These are phyloP conservation scores for Linnemannia elongata DNA, from an alignment of 192 early-diverging fungal genomes.

Conservation along the genomic window DNA sequence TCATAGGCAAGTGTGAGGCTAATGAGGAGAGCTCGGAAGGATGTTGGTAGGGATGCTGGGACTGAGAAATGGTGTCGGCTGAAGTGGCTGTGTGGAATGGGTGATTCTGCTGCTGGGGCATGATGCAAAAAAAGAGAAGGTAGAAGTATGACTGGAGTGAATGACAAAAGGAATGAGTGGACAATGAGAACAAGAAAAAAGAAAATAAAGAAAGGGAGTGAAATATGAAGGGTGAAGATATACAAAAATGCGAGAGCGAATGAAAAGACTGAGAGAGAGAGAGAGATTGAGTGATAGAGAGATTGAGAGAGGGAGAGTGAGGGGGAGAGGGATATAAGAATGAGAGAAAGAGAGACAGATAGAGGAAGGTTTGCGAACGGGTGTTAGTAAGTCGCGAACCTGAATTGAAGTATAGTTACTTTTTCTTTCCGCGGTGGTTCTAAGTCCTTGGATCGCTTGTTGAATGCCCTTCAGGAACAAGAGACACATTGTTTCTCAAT, in stretches of 20 bases:
- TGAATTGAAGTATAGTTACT: not conserved
- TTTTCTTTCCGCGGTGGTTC: not conserved
- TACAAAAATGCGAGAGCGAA: too few species aligned
- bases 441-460: not conserved
- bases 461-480: not conserved
- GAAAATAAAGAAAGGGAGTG: not conserved
- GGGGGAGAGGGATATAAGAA: not conserved
- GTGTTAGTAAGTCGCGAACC: not conserved
- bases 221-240: not conserved
- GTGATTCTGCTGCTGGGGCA: conserved; percentile 27
- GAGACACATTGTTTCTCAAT: not conserved
- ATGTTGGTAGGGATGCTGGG: conserved; percentile 9
- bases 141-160: not conserved
- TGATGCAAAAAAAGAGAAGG: not conserved
- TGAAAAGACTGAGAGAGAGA: too few species aligned
- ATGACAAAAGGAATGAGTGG: not conserved
- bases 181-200: not conserved
- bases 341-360: not conserved
- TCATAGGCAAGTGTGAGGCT: not conserved
- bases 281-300: not conserved
- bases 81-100: conserved; percentile 9
- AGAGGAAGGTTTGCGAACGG: not conserved
- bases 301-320: not conserved
- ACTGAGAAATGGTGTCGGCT: conserved; percentile 7
- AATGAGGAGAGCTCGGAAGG: conserved; percentile 1